Conservation (phyloP, 257 asterid species). For the Galeopsis tetrahit region DNA sequence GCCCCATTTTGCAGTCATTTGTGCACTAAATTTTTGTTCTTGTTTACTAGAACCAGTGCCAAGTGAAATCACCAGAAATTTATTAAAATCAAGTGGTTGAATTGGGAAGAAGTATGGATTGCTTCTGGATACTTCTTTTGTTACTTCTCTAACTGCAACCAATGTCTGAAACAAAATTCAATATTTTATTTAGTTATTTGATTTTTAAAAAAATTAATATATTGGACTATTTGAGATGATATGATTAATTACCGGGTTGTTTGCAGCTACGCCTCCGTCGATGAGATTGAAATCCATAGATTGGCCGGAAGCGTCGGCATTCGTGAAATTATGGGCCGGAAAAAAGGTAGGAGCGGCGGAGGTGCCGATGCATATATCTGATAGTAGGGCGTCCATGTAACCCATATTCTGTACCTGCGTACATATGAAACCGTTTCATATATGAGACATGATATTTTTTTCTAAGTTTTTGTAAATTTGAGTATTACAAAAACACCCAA, state of each 20-base stretch:
- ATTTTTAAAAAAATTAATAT: too few relatives aligned
- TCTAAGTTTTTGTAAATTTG: too few relatives aligned
- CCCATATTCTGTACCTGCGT: constrained; percentile 46
- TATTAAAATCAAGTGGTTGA: constrained; percentile 44
- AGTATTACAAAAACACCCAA: too few relatives aligned
- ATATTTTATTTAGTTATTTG: neutral
- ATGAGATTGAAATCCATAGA: constrained; percentile 59
- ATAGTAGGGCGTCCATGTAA: constrained; percentile 48
- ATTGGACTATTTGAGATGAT: too few relatives aligned
- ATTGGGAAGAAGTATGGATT: constrained; percentile 45
- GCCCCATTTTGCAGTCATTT: constrained; percentile 57
- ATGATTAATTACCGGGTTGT: constrained; percentile 60
- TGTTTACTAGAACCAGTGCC: constrained; percentile 58
- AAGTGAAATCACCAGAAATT: constrained; percentile 52
- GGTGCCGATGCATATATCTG: constrained; percentile 68
- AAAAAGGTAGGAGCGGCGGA: constrained; percentile 65
- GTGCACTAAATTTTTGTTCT: constrained; percentile 47
- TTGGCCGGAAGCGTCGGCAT: constrained; percentile 43
- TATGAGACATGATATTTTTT: too few relatives aligned
- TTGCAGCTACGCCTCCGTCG: constrained; percentile 69
- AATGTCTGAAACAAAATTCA: constrained; percentile 39
- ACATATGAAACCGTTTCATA: too few relatives aligned
- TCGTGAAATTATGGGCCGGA: constrained; percentile 62
- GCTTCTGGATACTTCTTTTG: constrained; percentile 33
- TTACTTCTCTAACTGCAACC: constrained; percentile 55